Base-by-base conservation (phyloP, 2,329 filamentous ascomycete genomes). In the Scedosporium boydii region DNA sequence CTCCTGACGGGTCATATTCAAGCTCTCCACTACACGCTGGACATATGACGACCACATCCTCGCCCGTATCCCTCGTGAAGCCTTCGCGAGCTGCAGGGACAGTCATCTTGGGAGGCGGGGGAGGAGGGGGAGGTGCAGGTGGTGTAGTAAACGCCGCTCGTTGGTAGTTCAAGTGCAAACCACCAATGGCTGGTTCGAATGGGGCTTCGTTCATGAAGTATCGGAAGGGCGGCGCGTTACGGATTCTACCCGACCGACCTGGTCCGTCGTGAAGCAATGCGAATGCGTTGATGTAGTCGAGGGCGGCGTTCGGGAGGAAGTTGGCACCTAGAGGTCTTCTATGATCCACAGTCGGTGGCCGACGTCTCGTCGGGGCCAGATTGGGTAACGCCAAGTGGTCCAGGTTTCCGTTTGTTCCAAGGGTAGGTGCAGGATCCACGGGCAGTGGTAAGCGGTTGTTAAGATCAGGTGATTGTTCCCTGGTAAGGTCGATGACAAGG, bases 11-110 rank as follows among this genome's bases (percentile, higher is more conserved):
- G 14, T 92, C 89, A 59, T 88, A 86, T 5, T 91, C 89, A 16
- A 99, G 77, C 74, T 98, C 93, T 63, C 90, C 83, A 18, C 89
- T 87, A 69, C 95, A 99, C 63, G 90, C 90, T 0, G 93, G 90
- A 71, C 95, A 99, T 1, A 96, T 81, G 2, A 93, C 81, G 0
- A 89, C 79, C 44, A 89, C 83, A 16, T 91, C 86, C 42, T 91
- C 87, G 46, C 78, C 83, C 0, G 90, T 89, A 58, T 85, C 86
- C 63, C 93, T 82, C 1, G 90, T 96, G 69, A 95, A 98, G 0
- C 93, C 93, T n/a, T 85, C 77, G 5, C 82, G 81, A 0, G 90
- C 79, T 0, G 86, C 76, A n/a, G 81, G 78, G 0, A 89, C 87
- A 0, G 87, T 79, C 53, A 87, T 82, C 71, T 93, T 68, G 14